Base-by-base conservation (phyloP, 805 yeast species). In the Pichia cabralensis region DNA sequence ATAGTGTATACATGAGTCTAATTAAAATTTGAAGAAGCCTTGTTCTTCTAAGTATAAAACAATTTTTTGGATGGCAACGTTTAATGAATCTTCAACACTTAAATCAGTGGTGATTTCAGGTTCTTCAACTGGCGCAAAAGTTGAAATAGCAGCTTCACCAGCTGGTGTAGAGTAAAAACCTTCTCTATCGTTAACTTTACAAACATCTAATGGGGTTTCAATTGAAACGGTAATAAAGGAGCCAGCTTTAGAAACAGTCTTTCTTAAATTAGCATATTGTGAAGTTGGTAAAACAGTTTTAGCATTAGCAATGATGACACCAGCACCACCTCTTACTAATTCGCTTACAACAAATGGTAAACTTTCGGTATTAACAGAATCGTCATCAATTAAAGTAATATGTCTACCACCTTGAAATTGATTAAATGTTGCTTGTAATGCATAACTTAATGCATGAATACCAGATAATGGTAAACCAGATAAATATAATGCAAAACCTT, bases 341-440 rank as follows among this genome's bases (percentile, higher is more conserved):
- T 86, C 89, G 38, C 76, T 69, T 30, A 82, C 71, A 39, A 82
- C 74, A 48, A 72, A 77, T 5, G 80, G 71, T 41, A 76, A 69
- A 49, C 70, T 60, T 12, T 42, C 40, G 30, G 49, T 52, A 18
- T 56, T 45, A 23, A 55, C 50, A 27, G 52, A 46, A 13, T 45
- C 40, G 10, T 58, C 58, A 35, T 54, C 67, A 47, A 75, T 63
- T 45, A 69, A 69, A 36, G 82, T 70, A 55, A 74, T 78, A 59
- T 83, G 74, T 60, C 97, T 80, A 33, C 84, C 84, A 31, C 94
- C 88, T 40, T 80, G 73, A 43, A 74, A 78, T 67, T 89, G 95
- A 67, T 89, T 82, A 62, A 88, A 77, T 26, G 94, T 83, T 24
- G 92, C 82, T 58, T 85, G 82, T 44, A 88, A 69, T 9, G 96